Evolutionary conservation across 228 moss, liverwort and hornwort species (phyloP), one percentile per base, ranked within the genome.

Genomic region (Sphagnum fallax): DNA sequence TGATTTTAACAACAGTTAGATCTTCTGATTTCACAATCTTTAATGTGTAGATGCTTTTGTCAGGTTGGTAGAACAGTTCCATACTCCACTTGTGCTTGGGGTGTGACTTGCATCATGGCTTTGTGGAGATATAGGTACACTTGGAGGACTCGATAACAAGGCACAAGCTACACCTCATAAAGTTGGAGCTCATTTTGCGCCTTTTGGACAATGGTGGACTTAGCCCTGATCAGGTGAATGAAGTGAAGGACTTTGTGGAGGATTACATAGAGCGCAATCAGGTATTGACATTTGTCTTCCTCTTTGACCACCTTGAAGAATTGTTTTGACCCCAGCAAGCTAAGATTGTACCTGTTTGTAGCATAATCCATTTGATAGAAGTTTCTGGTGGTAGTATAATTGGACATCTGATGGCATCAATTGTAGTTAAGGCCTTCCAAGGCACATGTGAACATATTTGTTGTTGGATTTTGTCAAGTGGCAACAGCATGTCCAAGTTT

Each of bases 201-300:
- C 88, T 96, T 65, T 63, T 96, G 84, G 96, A 96, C 80, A 96
- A 96, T 62, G 96, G 92, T 72, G 96, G 91, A 75, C 84, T 96
- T 52, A 88, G 86, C 73, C 89, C 96, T 47, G 96, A 96, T 9
- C 91, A 96, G 75, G 96, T 96, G 71, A 76, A 71, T 65, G 96
- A 96, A 52, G 91, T 91, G 68, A 91, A 84, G 82, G 88, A 92
- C 49, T 76, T 87, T 65, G 92, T 96, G 64, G 96, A 96, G 79
- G 96, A 96, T 68, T 96, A 96, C 73, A 92, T 96, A 64, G 96
- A 96, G 69, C 91, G 96, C 52, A 96, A 96, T 69, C 96, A 96
- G 92, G 96, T 92, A 51, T 62, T 66, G 65, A 52, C 63, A 60
- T 50, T 61, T 6, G n/a, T 71, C 63, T 51, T 50, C 32, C 8